A percentile compares a stretch with the other conserved stretches of the same genome.
Conservation (phyloP, 208 protist genomes). For the Trypanosoma melophagium region DNA sequence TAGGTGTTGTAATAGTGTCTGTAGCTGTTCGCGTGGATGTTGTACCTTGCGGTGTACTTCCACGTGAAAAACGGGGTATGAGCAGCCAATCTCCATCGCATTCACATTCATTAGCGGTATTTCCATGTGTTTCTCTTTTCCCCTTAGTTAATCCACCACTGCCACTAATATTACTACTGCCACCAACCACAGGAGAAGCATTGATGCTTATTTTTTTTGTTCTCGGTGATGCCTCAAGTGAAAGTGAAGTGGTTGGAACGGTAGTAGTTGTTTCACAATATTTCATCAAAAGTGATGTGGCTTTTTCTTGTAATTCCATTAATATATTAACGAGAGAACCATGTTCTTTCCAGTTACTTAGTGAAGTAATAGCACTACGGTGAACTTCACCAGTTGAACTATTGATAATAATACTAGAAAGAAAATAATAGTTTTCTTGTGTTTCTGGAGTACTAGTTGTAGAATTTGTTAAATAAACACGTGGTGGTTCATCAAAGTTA, state of each 20-base stretch:
- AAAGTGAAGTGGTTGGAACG: too few species aligned
- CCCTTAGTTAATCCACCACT: neutral
- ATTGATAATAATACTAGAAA: constrained; percentile 20
- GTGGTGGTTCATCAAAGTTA: constrained; percentile 17
- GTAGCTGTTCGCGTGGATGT: too few species aligned
- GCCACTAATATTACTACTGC: neutral
- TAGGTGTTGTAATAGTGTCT: too few species aligned
- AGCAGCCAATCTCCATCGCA: neutral
- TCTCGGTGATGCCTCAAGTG: too few species aligned
- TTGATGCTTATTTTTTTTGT: neutral
- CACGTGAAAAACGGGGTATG: neutral
- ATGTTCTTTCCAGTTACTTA: constrained; percentile 15
- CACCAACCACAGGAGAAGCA: neutral
- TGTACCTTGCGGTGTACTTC: too few species aligned
- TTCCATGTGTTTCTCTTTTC: neutral
- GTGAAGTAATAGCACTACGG: constrained; percentile 3
- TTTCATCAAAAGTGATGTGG: constrained; percentile 9
- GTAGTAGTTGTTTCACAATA: constrained; percentile 5
- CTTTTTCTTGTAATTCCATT: constrained; percentile 25
- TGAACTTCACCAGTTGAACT: constrained; percentile 17
- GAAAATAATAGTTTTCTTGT: constrained; percentile 13
- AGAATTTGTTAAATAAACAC: constrained; percentile 23
- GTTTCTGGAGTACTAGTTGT: neutral
- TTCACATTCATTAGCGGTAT: neutral
- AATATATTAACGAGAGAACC: constrained; percentile 20